Evolutionary conservation across 2,329 filamentous ascomycete species (phyloP), one percentile per base, ranked within the genome.

Genomic region (Alternaria triticimaculans): DNA sequence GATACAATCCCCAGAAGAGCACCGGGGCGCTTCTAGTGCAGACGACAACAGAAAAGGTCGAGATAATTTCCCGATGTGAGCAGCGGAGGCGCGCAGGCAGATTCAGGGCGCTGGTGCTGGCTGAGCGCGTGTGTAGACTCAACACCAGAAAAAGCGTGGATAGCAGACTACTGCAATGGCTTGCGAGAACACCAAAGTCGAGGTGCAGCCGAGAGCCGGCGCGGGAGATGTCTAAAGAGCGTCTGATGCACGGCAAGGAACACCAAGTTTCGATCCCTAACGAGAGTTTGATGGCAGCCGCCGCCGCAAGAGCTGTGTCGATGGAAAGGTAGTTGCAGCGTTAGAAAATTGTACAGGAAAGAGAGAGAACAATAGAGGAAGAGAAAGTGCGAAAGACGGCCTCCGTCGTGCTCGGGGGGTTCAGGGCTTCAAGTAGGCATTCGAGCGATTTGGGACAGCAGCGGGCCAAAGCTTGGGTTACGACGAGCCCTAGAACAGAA

Each of bases 131-230:
- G 61, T 64, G 68, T 66, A 67, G 65, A 71, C 70, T 75, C 75
- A 78, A 78, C 77, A 78, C 76, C 77, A 78, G 65, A 70, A 70
- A 74, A 49, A 62, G 62, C 51, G 65, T 63, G 68, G 67, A 70
- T 64, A 57, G 71, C 67, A 66, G 69, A 66, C 57, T 62, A 71
- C 66, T 60, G 72, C 75, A 66, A 71, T 61, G 63, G 69, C 60
- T 46, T 72, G 70, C 68, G 70, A 73, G 71, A 78, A 77, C 75
- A 76, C 72, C 62, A 77, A 78, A 78, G 62, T 65, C 62, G 73
- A 67, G 21, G 68, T 73, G 72, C 68, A 75, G 67, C 69, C 62
- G 63, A 54, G 49, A 58, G 64, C 64, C 62, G 64, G 61, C 64
- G 71, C 62, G 55, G 54, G 56, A 58, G 55, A 48, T 43, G 59